Evolutionary conservation across 768 basidiomycete genomes (phyloP), one percentile per base, ranked within the genome.

Genomic region (Panus rudis): DNA sequence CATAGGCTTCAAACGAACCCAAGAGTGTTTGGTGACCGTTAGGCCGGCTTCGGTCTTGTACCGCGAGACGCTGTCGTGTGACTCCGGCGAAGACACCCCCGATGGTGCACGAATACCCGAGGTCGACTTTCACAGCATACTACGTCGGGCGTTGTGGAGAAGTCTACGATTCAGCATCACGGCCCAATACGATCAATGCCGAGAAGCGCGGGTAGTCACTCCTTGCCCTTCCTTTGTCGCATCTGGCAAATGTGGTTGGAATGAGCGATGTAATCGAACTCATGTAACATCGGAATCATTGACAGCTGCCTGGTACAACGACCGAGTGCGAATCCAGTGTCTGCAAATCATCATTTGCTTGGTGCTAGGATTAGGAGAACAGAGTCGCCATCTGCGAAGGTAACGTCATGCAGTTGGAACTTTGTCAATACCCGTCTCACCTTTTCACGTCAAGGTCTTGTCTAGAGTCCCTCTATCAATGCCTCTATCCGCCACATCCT

Each of bases 401-500:
- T 10, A 30, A 30, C 28, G 28, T 30, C 28, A 30, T 10, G 10
- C 10, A 30, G n/a, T 30, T n/a, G 10, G n/a, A 30, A 10, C 10
- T 30, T 10, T 10, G n/a, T 30, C n/a, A 10, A 8, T 35, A n/a
- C n/a, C n/a, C n/a, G n/a, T n/a, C 32, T 19, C 35, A 14, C 32
- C 12, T 23, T 24, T 11, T 27, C 6, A n/a, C n/a, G n/a, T n/a
- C n/a, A 45, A 78, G 76, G 37, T 60, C 57, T 33, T 77, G 73
- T 71, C 57, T 79, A 6, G 51, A 49, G 4, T 64, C 60, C 21
- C 56, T 82, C 0, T 72, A 78, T 41, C 70, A 75, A 16, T 65
- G 70, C 1, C 39, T 81, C 4, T 64, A 71, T 46, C 79, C 81
- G 2, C 57, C 72, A 2, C 64, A 55, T 37, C 59, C 71, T 43